Conservation (phyloP, 345 rosid genomes). For the Pelargonium nanum region DNA sequence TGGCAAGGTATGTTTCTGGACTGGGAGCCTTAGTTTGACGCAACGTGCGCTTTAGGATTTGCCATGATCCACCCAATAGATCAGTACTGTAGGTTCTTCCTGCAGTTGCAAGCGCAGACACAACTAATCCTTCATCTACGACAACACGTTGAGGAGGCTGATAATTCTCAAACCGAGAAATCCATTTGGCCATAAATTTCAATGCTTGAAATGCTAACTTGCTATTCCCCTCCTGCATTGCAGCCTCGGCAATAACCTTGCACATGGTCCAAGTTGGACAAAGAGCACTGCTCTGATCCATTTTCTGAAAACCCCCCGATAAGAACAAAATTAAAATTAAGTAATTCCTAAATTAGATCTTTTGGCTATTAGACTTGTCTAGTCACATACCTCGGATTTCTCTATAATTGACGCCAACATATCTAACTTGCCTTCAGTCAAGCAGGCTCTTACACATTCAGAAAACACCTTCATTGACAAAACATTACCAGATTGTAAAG, state of each 20-base stretch:
- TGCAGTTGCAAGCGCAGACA: slow-evolving; percentile 76
- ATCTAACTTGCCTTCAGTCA: slow-evolving; percentile 46
- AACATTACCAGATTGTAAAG: slow-evolving; percentile 48
- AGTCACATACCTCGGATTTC: slow-evolving; percentile 68
- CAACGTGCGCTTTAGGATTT: slow-evolving; percentile 50
- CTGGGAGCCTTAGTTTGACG: slow-evolving; percentile 58
- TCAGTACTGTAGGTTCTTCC: slow-evolving; percentile 60
- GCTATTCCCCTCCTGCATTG: slow-evolving; percentile 64
- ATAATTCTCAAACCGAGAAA: slow-evolving; percentile 58
- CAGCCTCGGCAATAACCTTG: slow-evolving; percentile 57
- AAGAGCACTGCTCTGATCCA: slow-evolving; percentile 75
- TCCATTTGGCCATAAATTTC: slow-evolving; percentile 82
- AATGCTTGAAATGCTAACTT: slow-evolving; percentile 64
- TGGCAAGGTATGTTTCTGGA: slow-evolving; percentile 64
- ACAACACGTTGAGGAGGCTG: slow-evolving; percentile 50
- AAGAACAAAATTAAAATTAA: slow-evolving; percentile 13
- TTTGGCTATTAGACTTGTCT: neutral
- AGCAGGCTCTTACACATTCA: slow-evolving; percentile 49
- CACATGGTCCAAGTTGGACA: slow-evolving; percentile 72
- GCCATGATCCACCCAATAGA: slow-evolving; percentile 80
- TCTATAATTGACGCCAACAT: slow-evolving; percentile 61
- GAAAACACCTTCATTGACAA: slow-evolving; percentile 45
- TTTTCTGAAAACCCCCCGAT: slow-evolving; percentile 33
- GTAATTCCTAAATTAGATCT: neutral
- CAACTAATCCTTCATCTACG: slow-evolving; percentile 75